Evolutionary conservation across 176 grass and related monocot genomes (phyloP).

Genomic region (Elymus sibiricus): DNA sequence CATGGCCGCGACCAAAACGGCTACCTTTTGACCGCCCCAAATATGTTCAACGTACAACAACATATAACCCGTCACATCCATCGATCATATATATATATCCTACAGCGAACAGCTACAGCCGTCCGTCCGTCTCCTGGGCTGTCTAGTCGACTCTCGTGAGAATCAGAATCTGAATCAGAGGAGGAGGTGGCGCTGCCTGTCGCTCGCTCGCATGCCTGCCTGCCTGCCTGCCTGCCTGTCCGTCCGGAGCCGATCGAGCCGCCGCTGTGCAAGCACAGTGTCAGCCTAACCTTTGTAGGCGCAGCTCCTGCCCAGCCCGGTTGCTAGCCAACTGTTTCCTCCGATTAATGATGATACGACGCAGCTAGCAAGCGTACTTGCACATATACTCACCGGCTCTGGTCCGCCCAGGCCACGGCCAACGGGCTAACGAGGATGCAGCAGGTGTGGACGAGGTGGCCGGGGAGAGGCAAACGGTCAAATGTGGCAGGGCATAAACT

Average conservation of each 20-base stretch:
- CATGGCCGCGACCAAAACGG: conserved; percentile 31
- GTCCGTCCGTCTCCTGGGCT: background rate
- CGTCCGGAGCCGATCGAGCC: background rate
- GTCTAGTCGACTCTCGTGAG: conserved; percentile 1
- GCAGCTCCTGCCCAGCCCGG: background rate
- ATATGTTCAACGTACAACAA: background rate
- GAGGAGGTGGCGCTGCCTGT: conserved; percentile 10
- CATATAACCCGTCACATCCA: background rate
- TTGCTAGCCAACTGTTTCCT: background rate
- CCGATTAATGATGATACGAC: background rate
- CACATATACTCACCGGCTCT: background rate
- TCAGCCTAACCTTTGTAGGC: background rate
- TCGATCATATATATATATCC: background rate
- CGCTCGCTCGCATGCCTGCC: background rate
- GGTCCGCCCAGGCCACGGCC: too few relatives aligned
- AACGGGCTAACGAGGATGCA: too few relatives aligned
- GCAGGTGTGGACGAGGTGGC: too few relatives aligned
- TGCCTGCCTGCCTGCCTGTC: background rate
- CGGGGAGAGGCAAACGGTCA: conserved; percentile 21
- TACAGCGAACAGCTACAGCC: background rate
- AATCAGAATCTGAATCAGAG: conserved; percentile 52
- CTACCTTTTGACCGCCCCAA: conserved; percentile 33
- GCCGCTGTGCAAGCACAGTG: conserved; percentile 15
- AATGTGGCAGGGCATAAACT: conserved; percentile 34
- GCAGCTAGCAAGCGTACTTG: background rate